phyloP scores from a whole-genome alignment of 768 basidiomycete genomes.

The Lentinula sp. region DNA sequence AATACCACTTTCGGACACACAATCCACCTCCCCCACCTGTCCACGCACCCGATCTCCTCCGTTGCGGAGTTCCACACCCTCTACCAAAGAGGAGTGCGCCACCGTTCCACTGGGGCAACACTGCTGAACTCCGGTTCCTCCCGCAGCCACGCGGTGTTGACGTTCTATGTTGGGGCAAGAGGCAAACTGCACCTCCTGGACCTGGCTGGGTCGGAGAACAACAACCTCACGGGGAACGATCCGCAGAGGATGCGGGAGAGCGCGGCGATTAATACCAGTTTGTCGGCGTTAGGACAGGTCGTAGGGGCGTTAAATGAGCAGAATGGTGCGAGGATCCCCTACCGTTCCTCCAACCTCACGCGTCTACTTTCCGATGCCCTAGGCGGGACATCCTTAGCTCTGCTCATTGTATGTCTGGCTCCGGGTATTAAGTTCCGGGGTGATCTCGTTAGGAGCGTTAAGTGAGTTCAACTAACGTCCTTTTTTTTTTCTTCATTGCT shows the following conservation, averaged over 20 bases:
- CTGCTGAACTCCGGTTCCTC: conserved; percentile 81
- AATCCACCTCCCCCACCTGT: conserved; percentile 52
- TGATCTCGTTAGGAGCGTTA: conserved; percentile 57
- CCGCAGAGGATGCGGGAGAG: conserved; percentile 84
- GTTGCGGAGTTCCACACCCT: conserved; percentile 39
- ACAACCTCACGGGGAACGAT: conserved; percentile 86
- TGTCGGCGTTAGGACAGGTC: conserved; percentile 84
- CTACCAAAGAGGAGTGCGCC: conserved; percentile 58
- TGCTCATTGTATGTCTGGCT: conserved; percentile 84
- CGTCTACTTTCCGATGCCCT: conserved; percentile 87
- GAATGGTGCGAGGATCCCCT: conserved; percentile 60
- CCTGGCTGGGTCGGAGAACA: conserved; percentile 88
- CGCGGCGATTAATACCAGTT: conserved; percentile 83
- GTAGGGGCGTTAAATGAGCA: conserved; percentile 75
- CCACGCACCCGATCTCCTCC: conserved; percentile 30
- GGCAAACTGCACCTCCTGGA: conserved; percentile 87
- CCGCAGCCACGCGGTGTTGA: conserved; percentile 83
- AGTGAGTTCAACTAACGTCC: conserved; percentile 26
- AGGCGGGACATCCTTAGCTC: conserved; percentile 71
- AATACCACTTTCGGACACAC: conserved; percentile 11
- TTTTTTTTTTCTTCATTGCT: conserved; percentile 56
- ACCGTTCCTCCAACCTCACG: conserved; percentile 85
- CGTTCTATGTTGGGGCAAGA: conserved; percentile 57
- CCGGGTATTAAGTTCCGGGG: conserved; percentile 78
- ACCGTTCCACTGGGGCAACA: conserved; percentile 79